Conservation (phyloP, 108 stramenopile genomes). For the Thalassiosira profunda region DNA sequence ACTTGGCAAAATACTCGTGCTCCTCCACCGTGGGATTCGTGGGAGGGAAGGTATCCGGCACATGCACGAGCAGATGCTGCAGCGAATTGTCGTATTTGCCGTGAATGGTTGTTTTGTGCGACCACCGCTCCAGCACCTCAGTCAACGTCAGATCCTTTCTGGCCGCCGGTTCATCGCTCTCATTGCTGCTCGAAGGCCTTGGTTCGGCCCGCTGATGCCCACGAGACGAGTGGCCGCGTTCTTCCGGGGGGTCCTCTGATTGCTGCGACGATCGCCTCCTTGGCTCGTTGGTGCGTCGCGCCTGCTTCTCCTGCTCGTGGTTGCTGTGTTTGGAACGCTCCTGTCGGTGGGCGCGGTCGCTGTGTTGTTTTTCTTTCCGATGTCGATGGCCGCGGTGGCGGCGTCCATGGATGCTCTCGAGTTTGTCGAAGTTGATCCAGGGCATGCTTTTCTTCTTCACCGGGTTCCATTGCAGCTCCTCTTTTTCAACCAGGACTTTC, state of each 20-base stretch:
- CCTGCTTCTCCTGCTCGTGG: neutral
- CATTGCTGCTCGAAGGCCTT: constrained; percentile 33
- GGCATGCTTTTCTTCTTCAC: constrained; percentile 48
- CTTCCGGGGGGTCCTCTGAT: too few species aligned
- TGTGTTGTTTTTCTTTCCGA: constrained; percentile 24
- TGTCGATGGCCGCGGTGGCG: constrained; percentile 7
- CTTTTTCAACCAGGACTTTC: neutral
- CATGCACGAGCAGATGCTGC: constrained; percentile 23
- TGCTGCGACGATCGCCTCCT: too few species aligned
- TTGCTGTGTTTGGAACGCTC: neutral
- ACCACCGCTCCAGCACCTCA: constrained; percentile 30
- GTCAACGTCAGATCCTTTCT: neutral
- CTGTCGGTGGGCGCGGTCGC: constrained; percentile 1
- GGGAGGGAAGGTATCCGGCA: constrained; percentile 37
- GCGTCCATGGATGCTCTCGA: neutral
- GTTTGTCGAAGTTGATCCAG: constrained; percentile 22
- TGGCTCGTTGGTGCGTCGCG: constrained; percentile 5
- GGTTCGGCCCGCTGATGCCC: constrained; percentile 39
- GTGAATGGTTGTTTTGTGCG: constrained; percentile 20
- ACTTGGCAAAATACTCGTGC: constrained; percentile 57
- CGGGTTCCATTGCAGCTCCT: constrained; percentile 50
- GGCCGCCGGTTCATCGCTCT: neutral
- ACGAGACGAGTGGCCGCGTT: too few species aligned
- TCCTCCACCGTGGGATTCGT: constrained; percentile 12
- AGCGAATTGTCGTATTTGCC: constrained; percentile 19